Base-by-base conservation (phyloP, 192 early-diverging fungal species). In the Geosiphon pyriformis region DNA sequence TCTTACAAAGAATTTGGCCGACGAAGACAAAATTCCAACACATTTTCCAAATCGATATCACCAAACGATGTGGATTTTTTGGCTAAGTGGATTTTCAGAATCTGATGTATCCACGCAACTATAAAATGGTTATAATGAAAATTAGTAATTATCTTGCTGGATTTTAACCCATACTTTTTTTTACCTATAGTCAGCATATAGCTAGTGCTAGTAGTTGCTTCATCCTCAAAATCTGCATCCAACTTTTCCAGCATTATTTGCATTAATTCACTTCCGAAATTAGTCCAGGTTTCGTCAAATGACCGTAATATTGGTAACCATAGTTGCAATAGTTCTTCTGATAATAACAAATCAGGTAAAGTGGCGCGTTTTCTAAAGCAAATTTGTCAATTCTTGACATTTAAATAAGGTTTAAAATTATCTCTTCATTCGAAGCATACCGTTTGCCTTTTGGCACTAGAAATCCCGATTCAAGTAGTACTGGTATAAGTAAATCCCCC, bases 11-110 rank as follows among this genome's bases (percentile, higher is more conserved):
- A 72, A 59, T 79, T 79, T 10, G 83, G 82, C 60, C 74, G 84
- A n/a, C 78, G 76, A 59, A 88, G 70, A 54, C 84, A 85, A 29
- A 69, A 58, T 68, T 88, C 86, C 11, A 88, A 70, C 50, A 88
- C 59, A 68, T 76, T 75, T 33, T 83, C 79, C 20, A 88, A 51
- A 30, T 60, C 62, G 6, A 81, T 42, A 3, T 70, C 26, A 22
- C 67, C 27, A 30, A 75, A 61, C 4, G 55, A 32, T 10, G 32
- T 29, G 20, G 55, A 53, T 25, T 56, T 33, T n/a, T 65, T 46
- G 15, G 33, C 46, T 30, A 83, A 59, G 50, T 65, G 22, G 6
- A 67, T 42, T 12, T 78, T 68, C 2, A 85, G 37, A 26, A 87
- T 73, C 71, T 80, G 74, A 11, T 74, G 74, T 3, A 85, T 61